Evolutionary conservation across 345 rosid species (phyloP), one percentile per base, ranked within the genome.

Genomic region (Salix caprea): DNA sequence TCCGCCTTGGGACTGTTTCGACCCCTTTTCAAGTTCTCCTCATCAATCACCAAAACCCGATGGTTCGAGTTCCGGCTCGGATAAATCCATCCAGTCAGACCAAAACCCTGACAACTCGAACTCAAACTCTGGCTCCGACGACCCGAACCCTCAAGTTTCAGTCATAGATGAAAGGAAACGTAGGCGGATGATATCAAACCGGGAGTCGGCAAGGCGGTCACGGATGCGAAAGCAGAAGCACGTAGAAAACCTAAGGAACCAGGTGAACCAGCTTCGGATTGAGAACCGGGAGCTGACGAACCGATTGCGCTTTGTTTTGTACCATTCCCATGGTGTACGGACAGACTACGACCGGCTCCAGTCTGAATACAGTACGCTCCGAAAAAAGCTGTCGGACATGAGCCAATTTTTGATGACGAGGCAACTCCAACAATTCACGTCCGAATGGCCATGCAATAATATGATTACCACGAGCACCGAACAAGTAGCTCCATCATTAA

Each of bases 141-240:
- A 84, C 26, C 84, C 78, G 54, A 86, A 77, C 75, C 85, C 23
- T n/a, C 9, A 77, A 16, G 81, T 39, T 40, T 46, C 79, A 0
- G 12, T 74, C 67, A 46, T 85, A 32, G 91, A 92, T 30, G 97
- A 90, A 52, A 85, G 94, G n/a, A 94, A 89, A 81, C 77, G 82
- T 69, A 89, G 87, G 81, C 85, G 98, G 42, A 94, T 89, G 97
- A 76, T 90, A 71, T 94, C 98, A 67, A 94, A 92, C 90, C 89
- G 97, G 75, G 95, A 94, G 75, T 94, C 98, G 7, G 98, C 98
- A 12, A 84, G 91, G 86, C 84, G 97, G 78, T 92, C 98, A 0
- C 85, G 97, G 78, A 86, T 89, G 91, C 89, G 97, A 76, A 91
- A 91, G 69, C 95, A 91, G 79, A 89, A 76, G 85, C 94, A 91